Conservation (phyloP, 192 early-diverging fungal genomes). For the Coemansia aciculifera region DNA sequence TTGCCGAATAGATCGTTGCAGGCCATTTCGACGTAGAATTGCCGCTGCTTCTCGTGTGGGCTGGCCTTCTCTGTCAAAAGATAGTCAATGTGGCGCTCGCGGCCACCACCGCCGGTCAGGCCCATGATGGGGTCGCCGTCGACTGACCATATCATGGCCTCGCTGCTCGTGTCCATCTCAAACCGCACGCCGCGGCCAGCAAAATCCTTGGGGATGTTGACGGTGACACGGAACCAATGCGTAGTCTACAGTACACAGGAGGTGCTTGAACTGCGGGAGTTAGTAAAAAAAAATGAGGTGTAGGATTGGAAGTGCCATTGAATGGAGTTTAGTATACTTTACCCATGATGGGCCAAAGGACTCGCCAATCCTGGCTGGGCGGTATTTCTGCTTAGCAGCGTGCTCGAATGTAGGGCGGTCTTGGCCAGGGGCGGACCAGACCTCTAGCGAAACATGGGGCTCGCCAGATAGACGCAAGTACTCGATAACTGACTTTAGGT, state of each 20-base stretch:
- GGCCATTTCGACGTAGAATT: slow-evolving; percentile 86
- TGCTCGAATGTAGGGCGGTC: slow-evolving; percentile 51
- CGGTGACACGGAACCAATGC: slow-evolving; percentile 70
- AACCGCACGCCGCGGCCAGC: slow-evolving; percentile 74
- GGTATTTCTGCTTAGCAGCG: slow-evolving; percentile 62
- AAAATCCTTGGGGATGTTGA: slow-evolving; percentile 63
- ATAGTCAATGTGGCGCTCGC: slow-evolving; percentile 62
- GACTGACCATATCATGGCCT: slow-evolving; percentile 84
- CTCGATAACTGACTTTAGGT: slow-evolving; percentile 58
- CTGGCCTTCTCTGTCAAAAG: slow-evolving; percentile 45
- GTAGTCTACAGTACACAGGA: slow-evolving; percentile 60
- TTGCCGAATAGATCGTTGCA: slow-evolving; percentile 93
- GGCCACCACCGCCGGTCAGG: slow-evolving; percentile 72
- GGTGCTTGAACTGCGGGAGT: not conserved
- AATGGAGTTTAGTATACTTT: slow-evolving; percentile 23
- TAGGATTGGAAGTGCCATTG: not conserved
- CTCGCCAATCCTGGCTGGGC: slow-evolving; percentile 70
- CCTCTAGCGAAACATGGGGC: slow-evolving; percentile 60
- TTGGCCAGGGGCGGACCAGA: slow-evolving; percentile 55
- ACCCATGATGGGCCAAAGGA: slow-evolving; percentile 85
- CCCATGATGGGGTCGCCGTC: slow-evolving; percentile 84
- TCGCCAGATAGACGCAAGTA: slow-evolving; percentile 43
- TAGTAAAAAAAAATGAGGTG: slow-evolving; percentile 2
- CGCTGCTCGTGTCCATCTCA: slow-evolving; percentile 81
- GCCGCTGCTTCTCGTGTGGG: slow-evolving; percentile 53